Conservation (phyloP, 1,284 basidiomycete genomes). For the Golubevia pallescens region DNA sequence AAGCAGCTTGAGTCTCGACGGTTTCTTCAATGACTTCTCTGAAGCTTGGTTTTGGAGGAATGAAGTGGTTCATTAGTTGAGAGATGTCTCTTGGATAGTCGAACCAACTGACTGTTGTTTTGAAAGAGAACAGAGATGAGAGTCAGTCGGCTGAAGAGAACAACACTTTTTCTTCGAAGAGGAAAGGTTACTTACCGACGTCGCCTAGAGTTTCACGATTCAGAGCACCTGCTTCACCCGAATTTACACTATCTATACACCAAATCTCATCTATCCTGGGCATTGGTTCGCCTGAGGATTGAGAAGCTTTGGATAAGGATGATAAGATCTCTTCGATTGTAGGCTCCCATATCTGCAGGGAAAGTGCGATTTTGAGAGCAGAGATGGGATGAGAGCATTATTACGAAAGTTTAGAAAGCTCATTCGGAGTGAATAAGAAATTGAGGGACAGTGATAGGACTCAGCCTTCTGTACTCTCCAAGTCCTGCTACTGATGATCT, state of each 20-base stretch:
- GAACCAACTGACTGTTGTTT: conserved; percentile 71
- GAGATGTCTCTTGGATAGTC: conserved; percentile 77
- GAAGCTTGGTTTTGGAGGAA: conserved; percentile 67
- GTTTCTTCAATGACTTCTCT: not conserved
- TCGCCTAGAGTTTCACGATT: conserved; percentile 71
- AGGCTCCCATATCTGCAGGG: conserved; percentile 73
- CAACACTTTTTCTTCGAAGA: conserved; percentile 1
- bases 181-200: conserved; percentile 67
- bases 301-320: conserved; percentile 15
- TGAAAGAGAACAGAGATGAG: conserved; percentile 4
- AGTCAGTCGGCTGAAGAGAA: not conserved
- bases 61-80: conserved; percentile 73
- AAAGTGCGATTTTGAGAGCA: not conserved
- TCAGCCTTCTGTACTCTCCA: not conserved
- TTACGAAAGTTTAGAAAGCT: conserved; percentile 1
- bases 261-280: conserved; percentile 75
- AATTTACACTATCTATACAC: conserved; percentile 78
- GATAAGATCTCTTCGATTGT: conserved; percentile 68
- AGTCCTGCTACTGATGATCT: not conserved
- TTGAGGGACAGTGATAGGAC: not conserved
- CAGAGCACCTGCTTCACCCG: conserved; percentile 76
- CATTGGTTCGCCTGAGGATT: conserved; percentile 11
- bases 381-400: conserved; percentile 1
- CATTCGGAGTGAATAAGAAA: conserved; percentile 3
- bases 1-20: not conserved